Evolutionary conservation across 2,329 filamentous ascomycete species (phyloP).

Genomic region (Trichoderma endophyticum): DNA sequence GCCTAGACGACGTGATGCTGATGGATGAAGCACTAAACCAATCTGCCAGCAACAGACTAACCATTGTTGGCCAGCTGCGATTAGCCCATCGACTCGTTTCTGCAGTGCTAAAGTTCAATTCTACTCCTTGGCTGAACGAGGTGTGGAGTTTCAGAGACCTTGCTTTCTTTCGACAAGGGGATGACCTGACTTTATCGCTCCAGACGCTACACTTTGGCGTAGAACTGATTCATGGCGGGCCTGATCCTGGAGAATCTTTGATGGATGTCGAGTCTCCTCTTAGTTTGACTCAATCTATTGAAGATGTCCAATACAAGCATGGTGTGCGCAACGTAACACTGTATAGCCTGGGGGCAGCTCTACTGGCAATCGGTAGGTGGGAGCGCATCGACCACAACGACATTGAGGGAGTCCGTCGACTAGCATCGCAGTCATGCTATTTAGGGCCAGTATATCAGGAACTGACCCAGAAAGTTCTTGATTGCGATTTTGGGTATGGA

Average conservation of each 20-base stretch:
- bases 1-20: neutral
- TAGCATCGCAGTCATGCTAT: neutral
- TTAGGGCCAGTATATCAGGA: neutral
- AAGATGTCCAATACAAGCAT: neutral
- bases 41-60: neutral
- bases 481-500: slow-evolving; percentile 1
- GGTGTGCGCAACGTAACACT: neutral
- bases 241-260: neutral
- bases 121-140: neutral
- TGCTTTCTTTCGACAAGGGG: neutral
- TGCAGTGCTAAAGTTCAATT: neutral
- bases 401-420: neutral
- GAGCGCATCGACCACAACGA: neutral
- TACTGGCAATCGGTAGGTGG: neutral
- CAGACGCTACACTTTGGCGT: neutral
- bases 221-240: neutral
- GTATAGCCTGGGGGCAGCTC: neutral
- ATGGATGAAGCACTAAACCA: neutral
- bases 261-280: neutral
- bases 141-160: neutral
- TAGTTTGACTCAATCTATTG: neutral
- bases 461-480: neutral
- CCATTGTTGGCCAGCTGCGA: neutral
- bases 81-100: neutral
- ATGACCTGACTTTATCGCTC: neutral